These are phyloP conservation scores for Heimioporus punctisporus DNA, from an alignment of 1,284 basidiomycete genomes.

Conservation along the genomic window DNA sequence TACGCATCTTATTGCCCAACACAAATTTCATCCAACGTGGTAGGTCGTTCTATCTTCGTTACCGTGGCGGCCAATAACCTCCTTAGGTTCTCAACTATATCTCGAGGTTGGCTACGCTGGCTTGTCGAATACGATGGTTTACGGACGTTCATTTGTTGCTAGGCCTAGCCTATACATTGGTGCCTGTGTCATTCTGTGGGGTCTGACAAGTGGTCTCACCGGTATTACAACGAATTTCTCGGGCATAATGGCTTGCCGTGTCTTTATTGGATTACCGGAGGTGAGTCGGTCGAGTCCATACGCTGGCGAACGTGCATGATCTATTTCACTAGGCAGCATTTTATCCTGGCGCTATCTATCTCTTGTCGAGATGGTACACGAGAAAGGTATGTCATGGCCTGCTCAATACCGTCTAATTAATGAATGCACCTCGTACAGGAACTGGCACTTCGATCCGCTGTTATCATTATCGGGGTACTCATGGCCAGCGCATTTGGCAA, in stretches of 20 bases:
- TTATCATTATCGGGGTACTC: slow-evolving; percentile 68
- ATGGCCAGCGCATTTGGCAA: slow-evolving; percentile 80
- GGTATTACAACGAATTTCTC: slow-evolving; percentile 56
- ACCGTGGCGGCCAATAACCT: not conserved
- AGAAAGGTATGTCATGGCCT: too few species aligned
- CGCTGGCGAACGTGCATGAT: too few species aligned
- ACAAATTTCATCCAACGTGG: slow-evolving; percentile 71
- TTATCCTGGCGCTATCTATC: slow-evolving; percentile 63
- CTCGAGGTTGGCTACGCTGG: slow-evolving; percentile 36
- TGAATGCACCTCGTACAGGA: too few species aligned
- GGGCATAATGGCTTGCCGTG: slow-evolving; percentile 58
- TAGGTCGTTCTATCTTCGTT: slow-evolving; percentile 19
- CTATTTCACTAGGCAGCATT: slow-evolving; percentile 50
- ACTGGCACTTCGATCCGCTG: slow-evolving; percentile 67
- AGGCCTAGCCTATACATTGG: slow-evolving; percentile 69
- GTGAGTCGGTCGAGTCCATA: too few species aligned
- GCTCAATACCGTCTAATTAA: too few species aligned
- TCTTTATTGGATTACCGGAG: slow-evolving; percentile 68
- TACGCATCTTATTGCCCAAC: slow-evolving; percentile 64
- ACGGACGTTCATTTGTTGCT: too few species aligned
- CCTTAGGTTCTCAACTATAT: slow-evolving; percentile 50
- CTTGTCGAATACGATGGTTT: not conserved
- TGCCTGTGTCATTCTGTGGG: slow-evolving; percentile 64
- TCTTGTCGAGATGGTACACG: slow-evolving; percentile 62
- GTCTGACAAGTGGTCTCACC: slow-evolving; percentile 61